Conservation (phyloP, 2,329 filamentous ascomycete genomes). For the Trichoderma polysporum region DNA sequence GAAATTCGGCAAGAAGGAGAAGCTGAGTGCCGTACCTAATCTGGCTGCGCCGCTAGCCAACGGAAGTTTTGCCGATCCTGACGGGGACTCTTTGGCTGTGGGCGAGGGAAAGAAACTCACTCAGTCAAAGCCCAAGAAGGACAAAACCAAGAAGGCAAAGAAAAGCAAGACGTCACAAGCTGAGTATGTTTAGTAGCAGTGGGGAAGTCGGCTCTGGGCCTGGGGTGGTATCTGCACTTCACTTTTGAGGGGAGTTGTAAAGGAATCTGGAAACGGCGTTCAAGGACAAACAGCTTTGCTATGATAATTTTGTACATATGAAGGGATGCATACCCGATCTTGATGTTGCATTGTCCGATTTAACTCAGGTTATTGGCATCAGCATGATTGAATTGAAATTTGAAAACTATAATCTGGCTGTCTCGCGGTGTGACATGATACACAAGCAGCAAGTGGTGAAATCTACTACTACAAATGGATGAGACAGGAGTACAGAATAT, state of each 20-base stretch:
- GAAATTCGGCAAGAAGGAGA: not conserved
- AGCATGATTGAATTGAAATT: constrained; percentile 8
- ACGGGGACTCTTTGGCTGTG: not conserved
- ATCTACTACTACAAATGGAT: not conserved
- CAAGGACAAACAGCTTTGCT: constrained; percentile 35
- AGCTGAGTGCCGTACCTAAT: not conserved
- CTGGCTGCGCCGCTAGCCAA: not conserved
- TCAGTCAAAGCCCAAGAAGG: constrained; percentile 62
- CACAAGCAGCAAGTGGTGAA: not conserved
- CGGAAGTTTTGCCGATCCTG: not conserved
- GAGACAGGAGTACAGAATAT: not conserved
- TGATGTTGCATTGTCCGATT: constrained; percentile 17
- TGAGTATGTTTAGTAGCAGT: not conserved
- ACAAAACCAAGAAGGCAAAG: constrained; percentile 11
- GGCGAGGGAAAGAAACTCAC: not conserved
- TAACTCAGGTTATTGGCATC: constrained; percentile 8
- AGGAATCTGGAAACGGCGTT: constrained; percentile 34
- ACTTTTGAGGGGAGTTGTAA: constrained; percentile 35
- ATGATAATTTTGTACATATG: constrained; percentile 27
- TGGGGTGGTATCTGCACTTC: constrained; percentile 26
- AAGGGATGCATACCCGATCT: constrained; percentile 33
- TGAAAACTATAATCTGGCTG: not conserved
- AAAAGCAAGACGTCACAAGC: not conserved
- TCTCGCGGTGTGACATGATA: not conserved
- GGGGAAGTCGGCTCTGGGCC: constrained; percentile 3